phyloP scores from a whole-genome alignment of 306 rosid genomes.

The Astragalus glycyphyllos region DNA sequence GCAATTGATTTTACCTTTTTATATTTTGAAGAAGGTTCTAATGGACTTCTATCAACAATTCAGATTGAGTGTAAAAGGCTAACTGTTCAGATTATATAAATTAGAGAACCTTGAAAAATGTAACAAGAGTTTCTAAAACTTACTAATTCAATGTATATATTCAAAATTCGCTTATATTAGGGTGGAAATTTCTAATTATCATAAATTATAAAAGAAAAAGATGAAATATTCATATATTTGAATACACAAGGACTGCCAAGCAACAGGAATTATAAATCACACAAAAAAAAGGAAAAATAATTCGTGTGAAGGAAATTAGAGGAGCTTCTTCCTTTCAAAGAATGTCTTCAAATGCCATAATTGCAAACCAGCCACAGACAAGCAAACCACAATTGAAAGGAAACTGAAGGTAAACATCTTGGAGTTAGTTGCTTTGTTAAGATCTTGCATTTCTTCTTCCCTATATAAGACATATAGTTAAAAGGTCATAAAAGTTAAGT shows the following conservation, averaged over 20 bases:
- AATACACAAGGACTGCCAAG: constrained; percentile 7
- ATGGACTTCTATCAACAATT: constrained; percentile 5
- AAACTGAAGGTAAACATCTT: constrained; percentile 82
- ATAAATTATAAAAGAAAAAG: not conserved
- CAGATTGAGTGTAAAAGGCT: constrained; percentile 10
- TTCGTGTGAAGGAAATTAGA: constrained; percentile 45
- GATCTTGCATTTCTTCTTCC: constrained; percentile 93
- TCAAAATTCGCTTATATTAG: not conserved
- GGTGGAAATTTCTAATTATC: constrained; percentile 3
- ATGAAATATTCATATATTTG: constrained; percentile 40
- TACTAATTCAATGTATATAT: constrained; percentile 11
- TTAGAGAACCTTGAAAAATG: constrained; percentile 11
- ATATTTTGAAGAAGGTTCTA: not conserved
- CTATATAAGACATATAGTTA: constrained; percentile 48
- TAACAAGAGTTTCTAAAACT: constrained; percentile 25
- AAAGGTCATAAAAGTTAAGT: constrained; percentile 31
- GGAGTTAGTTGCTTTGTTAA: constrained; percentile 70
- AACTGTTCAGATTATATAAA: not conserved
- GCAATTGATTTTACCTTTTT: not conserved
- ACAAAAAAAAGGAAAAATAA: constrained; percentile 19
- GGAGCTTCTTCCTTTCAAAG: constrained; percentile 93
- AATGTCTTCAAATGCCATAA: constrained; percentile 93
- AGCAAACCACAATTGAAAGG: constrained; percentile 75
- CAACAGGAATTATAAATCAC: constrained; percentile 3
- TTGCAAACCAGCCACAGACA: constrained; percentile 89